Base-by-base conservation (phyloP, 2,329 filamentous ascomycete genomes). In the Hymenoscyphus salicellus region DNA sequence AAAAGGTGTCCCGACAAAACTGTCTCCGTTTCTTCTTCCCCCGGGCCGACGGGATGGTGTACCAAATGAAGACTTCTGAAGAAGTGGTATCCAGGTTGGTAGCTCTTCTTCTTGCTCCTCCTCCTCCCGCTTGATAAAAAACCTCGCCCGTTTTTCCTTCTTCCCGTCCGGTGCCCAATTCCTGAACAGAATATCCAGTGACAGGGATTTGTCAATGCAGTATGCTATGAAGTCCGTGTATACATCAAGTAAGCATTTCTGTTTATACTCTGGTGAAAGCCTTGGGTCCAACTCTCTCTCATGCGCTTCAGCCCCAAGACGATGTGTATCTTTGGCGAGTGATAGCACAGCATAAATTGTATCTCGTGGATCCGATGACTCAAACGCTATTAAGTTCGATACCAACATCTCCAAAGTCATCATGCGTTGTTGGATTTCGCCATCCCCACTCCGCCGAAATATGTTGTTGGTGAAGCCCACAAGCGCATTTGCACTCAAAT, bases 321-420 rank as follows among this genome's bases (percentile, higher is more conserved):
- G 23, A 30, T 28, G 52, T 16, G 67, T 68, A 26, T 71, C 71
- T 28, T 64, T 68, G 4, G 70, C 65, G 20, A 74, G 67, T 60
- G 67, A 69, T 5, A 67, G 57, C 1, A 74, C 58, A 20, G 68
- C 66, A 64, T 69, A 69, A 23, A 74, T 70, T 1, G 67, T 71
- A 64, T 74, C 73, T 20, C 69, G 65, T 2, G 72, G 73, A 55
- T 74, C 70, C 5, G 71, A 63, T 0, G 68, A 61, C 16, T 73
- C 67, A 49, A 73, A 74, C 1, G 62, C 36, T 2, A 60, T 60
- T 1, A 74, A 52, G 5, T 33, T 60, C 16, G 69, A 70, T 0
- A 74, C 68, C 2, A 74, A 55, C n/a, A 58, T 57, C 49, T 74
- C 71, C 2, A 74, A 60, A 3, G 56, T 64, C n/a, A 58, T 16